Evolutionary conservation across 202 grass and related monocot species (phyloP).

Genomic region (Panicum virgatum): DNA sequence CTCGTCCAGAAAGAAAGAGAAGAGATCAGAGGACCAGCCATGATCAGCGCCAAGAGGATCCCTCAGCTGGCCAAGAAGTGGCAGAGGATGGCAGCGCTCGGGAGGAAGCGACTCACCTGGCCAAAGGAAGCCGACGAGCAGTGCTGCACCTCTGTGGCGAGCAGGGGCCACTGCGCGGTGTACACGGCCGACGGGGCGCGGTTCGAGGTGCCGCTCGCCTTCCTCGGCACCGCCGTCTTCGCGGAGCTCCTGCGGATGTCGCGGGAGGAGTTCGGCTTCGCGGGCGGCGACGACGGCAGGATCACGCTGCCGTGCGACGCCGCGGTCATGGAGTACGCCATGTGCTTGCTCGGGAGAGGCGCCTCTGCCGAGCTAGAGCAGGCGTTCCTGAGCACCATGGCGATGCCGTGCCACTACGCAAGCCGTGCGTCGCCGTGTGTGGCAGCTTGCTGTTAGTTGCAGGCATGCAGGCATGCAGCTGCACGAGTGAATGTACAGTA

Average conservation of each 20-base stretch:
- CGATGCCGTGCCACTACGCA: slow-evolving; percentile 13
- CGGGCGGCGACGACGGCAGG: slow-evolving; percentile 18
- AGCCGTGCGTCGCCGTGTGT: not conserved
- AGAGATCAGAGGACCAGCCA: not conserved
- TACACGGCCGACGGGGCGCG: slow-evolving; percentile 34
- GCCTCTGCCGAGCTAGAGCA: slow-evolving; percentile 38
- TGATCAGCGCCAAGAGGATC: slow-evolving; percentile 45
- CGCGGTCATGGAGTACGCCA: slow-evolving; percentile 33
- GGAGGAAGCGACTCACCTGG: slow-evolving; percentile 39
- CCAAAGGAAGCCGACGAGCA: not conserved
- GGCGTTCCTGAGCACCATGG: slow-evolving; percentile 40
- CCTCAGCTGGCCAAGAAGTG: slow-evolving; percentile 56
- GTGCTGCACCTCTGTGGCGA: slow-evolving; percentile 11
- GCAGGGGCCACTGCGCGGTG: slow-evolving; percentile 37
- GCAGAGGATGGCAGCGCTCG: slow-evolving; percentile 42
- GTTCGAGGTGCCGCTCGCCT: slow-evolving; percentile 45
- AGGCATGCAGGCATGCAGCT: too few species aligned
- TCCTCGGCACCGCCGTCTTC: slow-evolving; percentile 34
- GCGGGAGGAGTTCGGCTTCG: slow-evolving; percentile 50
- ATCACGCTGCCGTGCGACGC: slow-evolving; percentile 56
- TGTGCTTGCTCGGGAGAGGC: slow-evolving; percentile 40
- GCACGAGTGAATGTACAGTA: not conserved
- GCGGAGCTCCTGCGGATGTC: slow-evolving; percentile 43
- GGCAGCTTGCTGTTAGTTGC: not conserved
- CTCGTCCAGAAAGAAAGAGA: slow-evolving; percentile 13